Evolutionary conservation across 108 stramenopile species (phyloP).

Genomic region (Licmophora abbreviata): DNA sequence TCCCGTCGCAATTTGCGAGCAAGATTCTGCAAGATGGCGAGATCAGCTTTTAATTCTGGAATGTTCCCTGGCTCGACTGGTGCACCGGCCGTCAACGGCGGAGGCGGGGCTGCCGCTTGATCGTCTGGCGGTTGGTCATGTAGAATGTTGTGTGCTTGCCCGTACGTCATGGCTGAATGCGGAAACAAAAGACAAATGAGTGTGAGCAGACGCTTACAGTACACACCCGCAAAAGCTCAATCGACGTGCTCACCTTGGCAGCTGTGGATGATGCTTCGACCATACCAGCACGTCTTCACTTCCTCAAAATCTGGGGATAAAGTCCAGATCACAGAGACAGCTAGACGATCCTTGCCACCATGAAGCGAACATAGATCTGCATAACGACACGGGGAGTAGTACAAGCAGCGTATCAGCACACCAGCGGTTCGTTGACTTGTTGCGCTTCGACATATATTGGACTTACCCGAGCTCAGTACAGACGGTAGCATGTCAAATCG

Average conservation of each 20-base stretch:
- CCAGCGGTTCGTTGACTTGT: neutral
- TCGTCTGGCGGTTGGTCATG: constrained; percentile 38
- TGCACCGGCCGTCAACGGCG: constrained; percentile 39
- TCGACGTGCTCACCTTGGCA: constrained; percentile 18
- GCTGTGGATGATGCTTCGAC: constrained; percentile 44
- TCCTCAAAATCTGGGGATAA: constrained; percentile 50
- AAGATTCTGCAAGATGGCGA: constrained; percentile 27
- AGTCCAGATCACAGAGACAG: constrained; percentile 62
- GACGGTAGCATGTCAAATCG: constrained; percentile 86
- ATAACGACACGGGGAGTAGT: constrained; percentile 5
- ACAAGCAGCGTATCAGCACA: too few relatives aligned
- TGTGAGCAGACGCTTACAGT: neutral
- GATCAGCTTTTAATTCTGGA: constrained; percentile 18
- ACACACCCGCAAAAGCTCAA: neutral
- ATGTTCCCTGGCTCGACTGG: constrained; percentile 22
- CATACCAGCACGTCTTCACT: constrained; percentile 48
- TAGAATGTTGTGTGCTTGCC: constrained; percentile 73
- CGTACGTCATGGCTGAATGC: constrained; percentile 59
- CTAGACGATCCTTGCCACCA: constrained; percentile 54
- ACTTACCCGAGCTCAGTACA: constrained; percentile 48
- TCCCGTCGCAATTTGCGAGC: constrained; percentile 32
- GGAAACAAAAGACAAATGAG: neutral
- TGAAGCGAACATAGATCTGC: constrained; percentile 77
- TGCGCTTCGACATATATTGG: neutral
- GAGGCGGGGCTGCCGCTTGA: constrained; percentile 15